Evolutionary conservation across 306 rosid species (phyloP).

Genomic region (Medicago truncatula): MtrunA17r5.0-ANR NC_053045.1:43710501-43711000

Average conservation of each 20-base stretch:
- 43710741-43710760: conserved; percentile 28
- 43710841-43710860: conserved; percentile 34
- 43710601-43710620: no score
- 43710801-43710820: conserved; percentile 43
- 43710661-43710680: background rate
- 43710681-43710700: conserved; percentile 35
- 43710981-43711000: background rate
- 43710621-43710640: no score
- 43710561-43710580: no score
- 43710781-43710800: conserved; percentile 45
- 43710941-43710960: background rate
- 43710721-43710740: conserved; percentile 35
- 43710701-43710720: conserved; percentile 25
- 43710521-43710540: no score
- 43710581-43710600: no score
- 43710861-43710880: conserved; percentile 40
- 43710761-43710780: conserved; percentile 51
- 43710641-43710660: background rate
- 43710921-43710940: conserved; percentile 16
- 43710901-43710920: conserved; percentile 34
- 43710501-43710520: no score
- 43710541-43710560: no score
- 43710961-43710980: conserved; percentile 17
- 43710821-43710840: conserved; percentile 36
- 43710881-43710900: conserved; percentile 38